A percentile compares a stretch with the other conserved stretches of the same genome.
Conservation (phyloP, 2,329 filamentous ascomycete species). For the Lizonia empirigonia region DNA sequence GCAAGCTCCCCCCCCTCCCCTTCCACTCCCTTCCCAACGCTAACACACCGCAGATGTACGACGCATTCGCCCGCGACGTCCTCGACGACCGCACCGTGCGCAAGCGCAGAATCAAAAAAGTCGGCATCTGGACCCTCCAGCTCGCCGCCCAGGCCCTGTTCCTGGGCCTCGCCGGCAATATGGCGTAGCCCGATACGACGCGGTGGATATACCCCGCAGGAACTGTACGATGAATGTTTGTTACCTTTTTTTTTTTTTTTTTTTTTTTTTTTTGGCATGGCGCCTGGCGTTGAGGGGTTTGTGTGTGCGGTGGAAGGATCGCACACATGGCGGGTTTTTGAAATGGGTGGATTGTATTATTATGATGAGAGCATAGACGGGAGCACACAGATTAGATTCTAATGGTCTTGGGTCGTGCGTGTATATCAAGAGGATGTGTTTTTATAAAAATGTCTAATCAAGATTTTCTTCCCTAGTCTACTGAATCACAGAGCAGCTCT, state of each 20-base stretch:
- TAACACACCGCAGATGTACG: slow-evolving; percentile 69
- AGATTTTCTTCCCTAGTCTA: no score
- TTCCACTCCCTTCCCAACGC: background rate
- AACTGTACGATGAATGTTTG: background rate
- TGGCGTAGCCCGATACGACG: slow-evolving; percentile 48
- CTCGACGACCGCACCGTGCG: slow-evolving; percentile 88
- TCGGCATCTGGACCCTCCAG: slow-evolving; percentile 94
- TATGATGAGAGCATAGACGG: no score
- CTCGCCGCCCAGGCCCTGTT: slow-evolving; percentile 92
- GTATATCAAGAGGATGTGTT: no score
- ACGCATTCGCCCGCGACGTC: slow-evolving; percentile 90
- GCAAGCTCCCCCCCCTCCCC: slow-evolving; percentile 42
- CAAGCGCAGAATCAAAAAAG: slow-evolving; percentile 87
- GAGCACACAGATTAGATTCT: no score
- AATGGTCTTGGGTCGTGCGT: no score
- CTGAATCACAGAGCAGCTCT: no score
- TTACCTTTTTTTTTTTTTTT: background rate
- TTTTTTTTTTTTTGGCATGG: slow-evolving; percentile 1
- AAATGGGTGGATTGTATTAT: no score
- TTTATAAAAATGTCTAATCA: no score
- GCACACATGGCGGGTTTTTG: no score
- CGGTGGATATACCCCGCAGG: background rate
- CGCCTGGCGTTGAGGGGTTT: slow-evolving; percentile 2
- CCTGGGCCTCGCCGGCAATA: slow-evolving; percentile 89
- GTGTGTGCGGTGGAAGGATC: no score